A percentile compares a stretch with the other conserved stretches of the same genome.
These are phyloP conservation scores for Glebionis coronaria DNA, from an alignment of 129 eudicot species.

Conservation along the genomic window DNA sequence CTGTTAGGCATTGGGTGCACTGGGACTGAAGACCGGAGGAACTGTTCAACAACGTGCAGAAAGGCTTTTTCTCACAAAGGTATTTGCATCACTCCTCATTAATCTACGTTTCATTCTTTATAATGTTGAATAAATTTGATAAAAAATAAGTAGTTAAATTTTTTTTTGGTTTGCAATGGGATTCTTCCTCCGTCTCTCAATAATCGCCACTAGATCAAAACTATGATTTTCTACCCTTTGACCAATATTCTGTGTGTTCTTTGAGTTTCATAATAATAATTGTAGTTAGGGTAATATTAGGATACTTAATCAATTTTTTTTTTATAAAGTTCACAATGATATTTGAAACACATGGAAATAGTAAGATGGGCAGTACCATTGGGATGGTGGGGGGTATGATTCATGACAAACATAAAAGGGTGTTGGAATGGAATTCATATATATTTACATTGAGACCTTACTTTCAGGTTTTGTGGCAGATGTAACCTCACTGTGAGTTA, in stretches of 20 bases:
- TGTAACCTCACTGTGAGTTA: slow-evolving; percentile 31
- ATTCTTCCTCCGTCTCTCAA: background rate
- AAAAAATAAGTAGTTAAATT: background rate
- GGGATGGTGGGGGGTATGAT: too few relatives aligned
- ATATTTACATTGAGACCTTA: slow-evolving; percentile 31
- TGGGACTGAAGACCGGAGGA: slow-evolving; percentile 95
- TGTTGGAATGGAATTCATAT: slow-evolving; percentile 15
- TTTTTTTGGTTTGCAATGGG: background rate
- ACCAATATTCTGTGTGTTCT: too few relatives aligned
- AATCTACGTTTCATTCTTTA: background rate
- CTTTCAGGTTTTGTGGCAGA: slow-evolving; percentile 33
- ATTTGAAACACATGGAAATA: too few relatives aligned
- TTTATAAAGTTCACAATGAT: too few relatives aligned
- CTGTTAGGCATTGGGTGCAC: slow-evolving; percentile 76
- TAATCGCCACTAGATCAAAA: too few relatives aligned
- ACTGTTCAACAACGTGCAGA: slow-evolving; percentile 96
- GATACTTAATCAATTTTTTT: too few relatives aligned
- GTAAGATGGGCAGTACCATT: too few relatives aligned
- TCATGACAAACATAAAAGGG: background rate
- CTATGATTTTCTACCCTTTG: too few relatives aligned
- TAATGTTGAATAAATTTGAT: too few relatives aligned
- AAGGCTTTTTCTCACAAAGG: slow-evolving; percentile 97
- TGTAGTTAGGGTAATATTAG: too few relatives aligned
- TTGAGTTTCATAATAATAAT: too few relatives aligned
- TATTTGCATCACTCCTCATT: slow-evolving; percentile 20